These are phyloP conservation scores for Rhynchospora pubera DNA, from an alignment of 176 grass and related monocot genomes.

Conservation along the genomic window DNA sequence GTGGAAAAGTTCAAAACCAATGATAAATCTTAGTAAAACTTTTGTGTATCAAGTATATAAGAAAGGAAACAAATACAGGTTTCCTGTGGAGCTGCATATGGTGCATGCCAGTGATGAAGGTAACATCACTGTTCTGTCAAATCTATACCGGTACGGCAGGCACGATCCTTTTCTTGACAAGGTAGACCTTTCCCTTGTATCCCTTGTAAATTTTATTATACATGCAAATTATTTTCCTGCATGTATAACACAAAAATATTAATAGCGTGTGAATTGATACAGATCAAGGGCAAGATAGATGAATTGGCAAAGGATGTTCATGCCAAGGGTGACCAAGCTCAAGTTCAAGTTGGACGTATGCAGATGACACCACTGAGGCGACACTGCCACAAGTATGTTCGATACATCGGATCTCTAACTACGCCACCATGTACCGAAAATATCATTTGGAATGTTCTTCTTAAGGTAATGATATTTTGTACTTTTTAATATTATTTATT, in stretches of 20 bases:
- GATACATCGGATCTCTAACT: slow-evolving; percentile 62
- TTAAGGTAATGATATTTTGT: slow-evolving; percentile 27
- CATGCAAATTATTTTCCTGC: background rate
- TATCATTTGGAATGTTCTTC: slow-evolving; percentile 64
- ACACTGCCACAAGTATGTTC: slow-evolving; percentile 34
- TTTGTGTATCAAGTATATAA: background rate
- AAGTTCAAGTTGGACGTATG: slow-evolving; percentile 36
- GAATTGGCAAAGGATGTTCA: slow-evolving; percentile 31
- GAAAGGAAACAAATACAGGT: slow-evolving; percentile 24
- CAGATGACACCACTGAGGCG: slow-evolving; percentile 29
- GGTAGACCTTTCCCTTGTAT: slow-evolving; percentile 27
- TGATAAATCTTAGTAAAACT: background rate
- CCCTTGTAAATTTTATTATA: background rate
- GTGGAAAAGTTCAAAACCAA: too few relatives aligned
- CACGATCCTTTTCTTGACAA: slow-evolving; percentile 53
- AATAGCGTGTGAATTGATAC: background rate
- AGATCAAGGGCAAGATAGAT: slow-evolving; percentile 53
- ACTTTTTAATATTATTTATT: background rate
- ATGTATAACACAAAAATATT: background rate
- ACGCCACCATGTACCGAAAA: slow-evolving; percentile 86
- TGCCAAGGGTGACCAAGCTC: slow-evolving; percentile 30
- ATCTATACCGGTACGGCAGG: slow-evolving; percentile 51
- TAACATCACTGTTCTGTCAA: slow-evolving; percentile 39
- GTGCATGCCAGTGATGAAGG: slow-evolving; percentile 52
- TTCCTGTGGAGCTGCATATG: slow-evolving; percentile 67